These are phyloP conservation scores for Fusarium irregulare DNA, from an alignment of 2,329 filamentous ascomycete genomes.

Conservation along the genomic window DNA sequence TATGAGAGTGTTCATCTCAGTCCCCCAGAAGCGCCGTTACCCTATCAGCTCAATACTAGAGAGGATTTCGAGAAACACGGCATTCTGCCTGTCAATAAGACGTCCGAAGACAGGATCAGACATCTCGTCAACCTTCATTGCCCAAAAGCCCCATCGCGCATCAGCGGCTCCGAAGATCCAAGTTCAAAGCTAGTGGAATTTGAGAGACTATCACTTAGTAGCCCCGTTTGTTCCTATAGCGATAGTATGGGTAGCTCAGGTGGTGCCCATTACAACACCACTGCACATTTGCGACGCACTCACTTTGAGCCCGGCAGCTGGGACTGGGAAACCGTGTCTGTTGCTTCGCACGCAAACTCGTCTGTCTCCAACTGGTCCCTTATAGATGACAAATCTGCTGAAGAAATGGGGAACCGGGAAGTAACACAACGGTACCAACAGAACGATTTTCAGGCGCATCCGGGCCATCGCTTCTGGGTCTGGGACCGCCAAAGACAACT, in stretches of 20 bases:
- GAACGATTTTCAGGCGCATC: constrained; percentile 19
- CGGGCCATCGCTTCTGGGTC: constrained; percentile 18
- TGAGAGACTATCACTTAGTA: neutral
- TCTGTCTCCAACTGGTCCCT: constrained; percentile 2
- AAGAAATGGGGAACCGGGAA: neutral
- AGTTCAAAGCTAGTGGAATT: neutral
- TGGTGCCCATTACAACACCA: neutral
- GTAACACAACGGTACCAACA: neutral
- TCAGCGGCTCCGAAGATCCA: too few relatives aligned
- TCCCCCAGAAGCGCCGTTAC: neutral
- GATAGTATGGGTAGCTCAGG: neutral
- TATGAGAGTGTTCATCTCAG: constrained; percentile 8
- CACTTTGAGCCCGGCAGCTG: neutral
- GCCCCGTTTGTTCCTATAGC: neutral
- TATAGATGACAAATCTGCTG: neutral
- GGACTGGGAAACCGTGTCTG: neutral
- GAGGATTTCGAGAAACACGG: constrained; percentile 7
- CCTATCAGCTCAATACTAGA: neutral
- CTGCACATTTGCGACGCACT: neutral
- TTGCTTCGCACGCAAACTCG: neutral
- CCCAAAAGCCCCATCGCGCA: neutral
- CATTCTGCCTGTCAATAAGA: constrained; percentile 1
- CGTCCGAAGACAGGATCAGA: constrained; percentile 1
- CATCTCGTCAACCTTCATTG: neutral
- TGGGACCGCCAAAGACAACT: constrained; percentile 25